Base-by-base conservation (phyloP, 2,329 filamentous ascomycete genomes). In the Lachnellula cervina region DNA sequence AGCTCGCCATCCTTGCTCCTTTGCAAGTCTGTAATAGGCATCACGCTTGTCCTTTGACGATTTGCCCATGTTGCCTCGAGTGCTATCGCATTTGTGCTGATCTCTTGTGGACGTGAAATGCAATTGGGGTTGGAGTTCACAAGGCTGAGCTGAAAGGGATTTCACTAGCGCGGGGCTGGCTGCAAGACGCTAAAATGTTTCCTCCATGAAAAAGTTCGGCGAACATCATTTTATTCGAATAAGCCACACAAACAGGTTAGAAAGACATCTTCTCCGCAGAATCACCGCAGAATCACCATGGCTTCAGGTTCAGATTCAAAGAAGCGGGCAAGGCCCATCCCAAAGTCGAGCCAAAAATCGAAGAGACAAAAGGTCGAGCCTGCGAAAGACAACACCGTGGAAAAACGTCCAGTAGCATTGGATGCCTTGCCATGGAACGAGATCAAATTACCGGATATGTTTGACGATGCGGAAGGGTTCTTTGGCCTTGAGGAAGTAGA, bases 1-100 rank as follows among this genome's bases (percentile, higher is more conserved):
- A 28, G 94, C 94, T 37, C 94, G 89, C 93, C 94, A 99, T 62
- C 95, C 95, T 77, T 99, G 94, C 73, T 99, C 94, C 75, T 99
- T 99, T 17, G 94, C 94, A 8, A 99, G 88, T 52, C 94, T 84
- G 70, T 99, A 99, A 75, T 99, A 99, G 46, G 92, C 92, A 72
- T 99, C 94, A 52, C 94, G 89, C 76, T 99, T 99, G 70, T 99
- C 94, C 74, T 99, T 99, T 48, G 93, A 97, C 1, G 94, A 96
- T 72, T 97, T 97, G 1, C 92, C 92, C 92, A 96, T 96, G 16
- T 52, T 59, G 21, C 49, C 5, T 19, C 9, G 11, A 25, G 9
- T 13, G 35, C 54, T 40, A 34, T 25, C 40, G 49, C 52, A 49
- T 55, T 42, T 25, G 49, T 37, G 48, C 17, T 38, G 17, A 50